These are phyloP conservation scores for Viola pubescens DNA, from an alignment of 441 rosid genomes.

Conservation along the genomic window DNA sequence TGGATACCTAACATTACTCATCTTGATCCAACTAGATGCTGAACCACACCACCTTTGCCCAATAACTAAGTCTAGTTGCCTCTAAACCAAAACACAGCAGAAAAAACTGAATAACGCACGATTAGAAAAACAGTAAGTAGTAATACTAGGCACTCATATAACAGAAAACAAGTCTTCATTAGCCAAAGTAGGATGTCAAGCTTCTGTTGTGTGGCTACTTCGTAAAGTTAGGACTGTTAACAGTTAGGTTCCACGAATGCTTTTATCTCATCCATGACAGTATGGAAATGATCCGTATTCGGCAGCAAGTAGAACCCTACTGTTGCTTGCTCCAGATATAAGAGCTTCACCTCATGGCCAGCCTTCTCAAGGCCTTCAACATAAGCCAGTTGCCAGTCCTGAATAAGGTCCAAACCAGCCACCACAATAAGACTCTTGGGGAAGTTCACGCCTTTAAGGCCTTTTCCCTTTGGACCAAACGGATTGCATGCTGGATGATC, in stretches of 20 bases:
- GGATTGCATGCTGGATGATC: constrained; percentile 92
- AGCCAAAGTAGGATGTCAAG: constrained; percentile 23
- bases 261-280: constrained; percentile 77
- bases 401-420: constrained; percentile 83
- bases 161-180: constrained; percentile 21
- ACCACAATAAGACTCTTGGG: constrained; percentile 83
- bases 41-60: constrained; percentile 12
- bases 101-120: constrained; percentile 12
- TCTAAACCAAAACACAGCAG: constrained; percentile 14
- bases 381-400: constrained; percentile 86
- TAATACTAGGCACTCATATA: constrained; percentile 26
- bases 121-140: constrained; percentile 23
- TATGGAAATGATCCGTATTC: constrained; percentile 71
- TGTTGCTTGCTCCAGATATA: constrained; percentile 69
- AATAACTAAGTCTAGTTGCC: constrained; percentile 19
- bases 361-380: constrained; percentile 60
- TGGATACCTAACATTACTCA: constrained; percentile 18
- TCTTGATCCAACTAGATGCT: constrained; percentile 17
- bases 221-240: constrained; percentile 24
- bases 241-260: constrained; percentile 54
- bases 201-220: constrained; percentile 24
- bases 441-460: constrained; percentile 44
- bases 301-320: constrained; percentile 93
- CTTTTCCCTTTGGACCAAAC: constrained; percentile 64
- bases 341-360: constrained; percentile 57